Base-by-base conservation (phyloP, 306 rosid genomes). In the Lagenaria siceraria region DNA sequence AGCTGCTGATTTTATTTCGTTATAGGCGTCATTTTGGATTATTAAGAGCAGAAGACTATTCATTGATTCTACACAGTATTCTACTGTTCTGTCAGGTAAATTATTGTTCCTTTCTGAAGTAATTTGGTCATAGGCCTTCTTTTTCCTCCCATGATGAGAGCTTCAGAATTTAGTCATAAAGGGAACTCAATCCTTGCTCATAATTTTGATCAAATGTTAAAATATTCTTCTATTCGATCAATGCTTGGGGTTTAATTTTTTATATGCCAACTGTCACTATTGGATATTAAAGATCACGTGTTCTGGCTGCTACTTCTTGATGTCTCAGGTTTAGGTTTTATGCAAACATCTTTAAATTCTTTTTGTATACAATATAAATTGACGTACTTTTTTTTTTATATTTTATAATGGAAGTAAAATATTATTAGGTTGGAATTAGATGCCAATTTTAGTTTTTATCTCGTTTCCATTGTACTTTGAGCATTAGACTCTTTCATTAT, bases 31-130 rank as follows among this genome's bases (percentile, higher is more conserved):
- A 25, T 18, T 66, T 75, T 82, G 97, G 82, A 76, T 87, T 70
- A 22, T 65, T 89, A 83, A 85, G 85, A 60, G 56, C 86, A 21
- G 92, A 89, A 77, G 92, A 89, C 74, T 87, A 78, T 82, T 24
- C 77, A 55, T 63, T 86, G 87, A 90, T 92, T 65, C 81, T 89
- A 75, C 81, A 78, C 19, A 81, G 80, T 84, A 80, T 95, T 85
- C 89, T 95, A 68, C 83, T 80, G 82, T 82, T 88, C 81, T 89
- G 88, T 80, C 92, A 89, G 99, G 99, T 95, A 84, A 80, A 70
- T 85, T 74, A 56, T 77, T 77, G 79, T 75, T 14, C 38, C 80
- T 78, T 80, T 83, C 82, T 33, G 51, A 25, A 79, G 51, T 42
- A 17, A 71, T 42, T 62, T 18, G 29, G 29, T 22, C 43, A 52